Evolutionary conservation across 495 filamentous ascomycete species (phyloP).

Genomic region (Lasiosphaeria hispida): DNA sequence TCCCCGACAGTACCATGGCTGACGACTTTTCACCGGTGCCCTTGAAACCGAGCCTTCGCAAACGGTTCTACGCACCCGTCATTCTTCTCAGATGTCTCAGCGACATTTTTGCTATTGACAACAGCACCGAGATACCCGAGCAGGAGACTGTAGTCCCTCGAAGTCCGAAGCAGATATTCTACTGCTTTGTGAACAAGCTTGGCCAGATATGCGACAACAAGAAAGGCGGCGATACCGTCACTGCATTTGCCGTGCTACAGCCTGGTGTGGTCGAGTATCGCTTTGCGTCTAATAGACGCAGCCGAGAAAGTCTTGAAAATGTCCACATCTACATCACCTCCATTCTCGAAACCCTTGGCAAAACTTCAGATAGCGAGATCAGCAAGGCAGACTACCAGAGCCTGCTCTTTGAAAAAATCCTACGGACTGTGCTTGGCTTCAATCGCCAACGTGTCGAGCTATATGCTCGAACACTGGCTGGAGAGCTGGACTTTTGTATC

Average conservation of each 20-base stretch:
- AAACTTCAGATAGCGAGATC: neutral
- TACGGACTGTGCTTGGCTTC: constrained; percentile 6
- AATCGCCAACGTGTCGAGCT: constrained; percentile 12
- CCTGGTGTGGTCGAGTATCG: constrained; percentile 23
- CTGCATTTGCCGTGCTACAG: constrained; percentile 20
- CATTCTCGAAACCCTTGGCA: constrained; percentile 12
- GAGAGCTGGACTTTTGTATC: constrained; percentile 15
- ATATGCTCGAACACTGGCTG: neutral
- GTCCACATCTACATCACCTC: neutral
- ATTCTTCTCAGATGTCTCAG: constrained; percentile 17
- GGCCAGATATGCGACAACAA: constrained; percentile 27
- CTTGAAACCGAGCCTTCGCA: constrained; percentile 9
- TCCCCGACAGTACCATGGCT: no score
- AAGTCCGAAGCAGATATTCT: constrained; percentile 6
- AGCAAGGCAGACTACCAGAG: neutral
- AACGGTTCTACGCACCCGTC: constrained; percentile 25
- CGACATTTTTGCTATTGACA: neutral
- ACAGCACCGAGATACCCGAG: constrained; percentile 11
- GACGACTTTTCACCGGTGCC: neutral
- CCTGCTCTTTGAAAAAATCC: neutral
- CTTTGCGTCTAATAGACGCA: constrained; percentile 24
- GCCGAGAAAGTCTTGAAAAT: neutral
- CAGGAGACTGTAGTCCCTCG: constrained; percentile 15
- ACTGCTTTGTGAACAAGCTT: constrained; percentile 29
- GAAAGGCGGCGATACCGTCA: constrained; percentile 19